Conservation (phyloP, 306 rosid genomes). For the Carpinus fangiana region DNA sequence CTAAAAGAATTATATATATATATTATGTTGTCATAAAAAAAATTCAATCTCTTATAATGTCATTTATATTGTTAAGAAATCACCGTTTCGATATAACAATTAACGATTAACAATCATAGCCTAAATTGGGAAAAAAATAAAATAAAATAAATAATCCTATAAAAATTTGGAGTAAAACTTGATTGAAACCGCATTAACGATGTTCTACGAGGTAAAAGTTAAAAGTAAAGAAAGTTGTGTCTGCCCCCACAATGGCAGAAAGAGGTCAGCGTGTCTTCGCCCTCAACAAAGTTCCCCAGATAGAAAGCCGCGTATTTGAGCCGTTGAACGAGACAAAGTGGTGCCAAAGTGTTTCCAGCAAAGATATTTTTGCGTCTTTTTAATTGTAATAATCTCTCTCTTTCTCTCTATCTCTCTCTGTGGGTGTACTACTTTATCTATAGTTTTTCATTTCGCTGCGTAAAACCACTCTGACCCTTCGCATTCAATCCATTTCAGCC, state of each 20-base stretch:
- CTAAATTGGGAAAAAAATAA: no score
- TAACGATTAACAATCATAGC: no score
- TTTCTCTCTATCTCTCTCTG: constrained; percentile 1
- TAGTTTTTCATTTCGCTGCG: constrained; percentile 24
- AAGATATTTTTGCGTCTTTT: constrained; percentile 4
- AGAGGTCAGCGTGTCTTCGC: constrained; percentile 20
- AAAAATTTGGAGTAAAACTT: no score
- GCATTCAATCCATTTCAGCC: constrained; percentile 9
- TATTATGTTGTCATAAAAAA: no score
- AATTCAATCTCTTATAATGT: no score
- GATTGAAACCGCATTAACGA: no score
- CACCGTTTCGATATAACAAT: no score
- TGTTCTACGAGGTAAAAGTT: not conserved
- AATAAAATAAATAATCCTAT: no score
- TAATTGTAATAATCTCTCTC: not conserved
- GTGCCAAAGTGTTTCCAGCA: constrained; percentile 40
- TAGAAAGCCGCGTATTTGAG: constrained; percentile 22
- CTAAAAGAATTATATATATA: no score
- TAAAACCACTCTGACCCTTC: constrained; percentile 19
- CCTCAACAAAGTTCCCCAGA: not conserved
- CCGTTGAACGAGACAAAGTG: constrained; percentile 31
- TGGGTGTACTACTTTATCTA: constrained; percentile 23
- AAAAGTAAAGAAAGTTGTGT: not conserved
- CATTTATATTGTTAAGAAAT: no score
- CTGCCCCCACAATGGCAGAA: not conserved